A percentile compares a stretch with the other conserved stretches of the same genome.
Evolutionary conservation across 352 stramenopile genomes (phyloP).

Genomic region (Plasmopara muralis): DNA sequence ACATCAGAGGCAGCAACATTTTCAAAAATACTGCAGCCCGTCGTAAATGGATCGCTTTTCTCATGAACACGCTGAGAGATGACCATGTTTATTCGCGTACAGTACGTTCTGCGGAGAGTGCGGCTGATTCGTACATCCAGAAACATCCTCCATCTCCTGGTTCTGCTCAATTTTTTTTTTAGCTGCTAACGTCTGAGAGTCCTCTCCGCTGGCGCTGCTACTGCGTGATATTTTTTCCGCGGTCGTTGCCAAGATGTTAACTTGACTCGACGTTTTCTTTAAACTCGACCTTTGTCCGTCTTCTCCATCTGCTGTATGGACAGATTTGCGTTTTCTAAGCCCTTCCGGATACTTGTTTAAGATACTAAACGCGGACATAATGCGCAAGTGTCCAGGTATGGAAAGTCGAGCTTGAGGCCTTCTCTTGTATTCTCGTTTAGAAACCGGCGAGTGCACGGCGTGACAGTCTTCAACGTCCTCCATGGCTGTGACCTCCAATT

Average conservation of each 20-base stretch:
- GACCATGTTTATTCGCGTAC: slow-evolving; percentile 25
- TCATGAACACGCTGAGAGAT: slow-evolving; percentile 32
- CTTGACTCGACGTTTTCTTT: slow-evolving; percentile 68
- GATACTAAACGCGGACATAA: slow-evolving; percentile 48
- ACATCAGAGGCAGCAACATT: too few relatives aligned
- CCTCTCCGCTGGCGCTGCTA: slow-evolving; percentile 14
- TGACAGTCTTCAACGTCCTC: slow-evolving; percentile 25
- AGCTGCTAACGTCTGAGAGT: slow-evolving; percentile 17
- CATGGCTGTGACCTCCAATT: slow-evolving; percentile 48
- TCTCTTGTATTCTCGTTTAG: slow-evolving; percentile 3
- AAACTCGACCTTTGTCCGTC: slow-evolving; percentile 25
- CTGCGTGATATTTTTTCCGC: slow-evolving; percentile 19
- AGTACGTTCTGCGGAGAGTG: slow-evolving; percentile 23
- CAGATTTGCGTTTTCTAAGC: slow-evolving; percentile 70
- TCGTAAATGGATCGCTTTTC: not conserved
- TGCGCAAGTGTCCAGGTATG: slow-evolving; percentile 49
- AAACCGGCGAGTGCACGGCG: slow-evolving; percentile 12
- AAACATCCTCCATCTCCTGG: slow-evolving; percentile 44
- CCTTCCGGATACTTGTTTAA: slow-evolving; percentile 62
- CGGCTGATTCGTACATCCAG: slow-evolving; percentile 18
- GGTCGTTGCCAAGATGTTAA: slow-evolving; percentile 39
- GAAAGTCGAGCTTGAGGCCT: slow-evolving; percentile 31
- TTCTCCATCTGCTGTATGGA: slow-evolving; percentile 13
- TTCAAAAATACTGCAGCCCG: too few relatives aligned
- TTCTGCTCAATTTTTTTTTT: slow-evolving; percentile 25